These are phyloP conservation scores for Esteya vermicola DNA, from an alignment of 2,329 filamentous ascomycete species.

Conservation along the genomic window DNA sequence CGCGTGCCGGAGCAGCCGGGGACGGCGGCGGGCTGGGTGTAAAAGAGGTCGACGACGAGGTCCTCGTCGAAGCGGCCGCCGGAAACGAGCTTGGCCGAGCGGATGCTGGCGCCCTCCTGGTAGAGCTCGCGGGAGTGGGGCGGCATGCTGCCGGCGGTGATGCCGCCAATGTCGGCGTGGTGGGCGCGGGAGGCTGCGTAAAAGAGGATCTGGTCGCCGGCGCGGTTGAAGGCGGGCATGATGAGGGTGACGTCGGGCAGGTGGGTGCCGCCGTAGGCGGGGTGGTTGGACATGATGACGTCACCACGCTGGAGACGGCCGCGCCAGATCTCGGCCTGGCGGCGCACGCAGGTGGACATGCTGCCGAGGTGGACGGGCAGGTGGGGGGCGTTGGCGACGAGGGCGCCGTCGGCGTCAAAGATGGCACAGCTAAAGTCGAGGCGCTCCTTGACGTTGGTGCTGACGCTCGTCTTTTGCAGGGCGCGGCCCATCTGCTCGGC, in stretches of 20 bases:
- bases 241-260: constrained; percentile 71
- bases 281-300: constrained; percentile 73
- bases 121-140: constrained; percentile 53
- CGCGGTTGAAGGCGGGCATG: constrained; percentile 57
- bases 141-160: constrained; percentile 72
- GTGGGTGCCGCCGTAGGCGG: constrained; percentile 73
- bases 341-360: constrained; percentile 72
- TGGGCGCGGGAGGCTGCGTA: constrained; percentile 71
- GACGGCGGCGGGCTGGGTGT: constrained; percentile 59
- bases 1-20: constrained; percentile 66
- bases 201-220: constrained; percentile 60
- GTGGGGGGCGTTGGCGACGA: constrained; percentile 71
- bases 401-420: constrained; percentile 60
- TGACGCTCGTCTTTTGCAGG: constrained; percentile 67
- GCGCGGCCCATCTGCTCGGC: constrained; percentile 73
- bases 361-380: constrained; percentile 69
- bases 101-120: constrained; percentile 51
- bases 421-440: constrained; percentile 74
- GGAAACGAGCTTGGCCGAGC: constrained; percentile 57
- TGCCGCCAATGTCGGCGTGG: constrained; percentile 75
- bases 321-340: constrained; percentile 68
- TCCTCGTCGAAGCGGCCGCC: constrained; percentile 68
- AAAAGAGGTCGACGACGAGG: constrained; percentile 56
- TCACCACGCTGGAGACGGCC: constrained; percentile 66
- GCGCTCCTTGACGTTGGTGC: constrained; percentile 68